Base-by-base conservation (phyloP, 306 rosid species). In the Dicorynia guianensis region DNA sequence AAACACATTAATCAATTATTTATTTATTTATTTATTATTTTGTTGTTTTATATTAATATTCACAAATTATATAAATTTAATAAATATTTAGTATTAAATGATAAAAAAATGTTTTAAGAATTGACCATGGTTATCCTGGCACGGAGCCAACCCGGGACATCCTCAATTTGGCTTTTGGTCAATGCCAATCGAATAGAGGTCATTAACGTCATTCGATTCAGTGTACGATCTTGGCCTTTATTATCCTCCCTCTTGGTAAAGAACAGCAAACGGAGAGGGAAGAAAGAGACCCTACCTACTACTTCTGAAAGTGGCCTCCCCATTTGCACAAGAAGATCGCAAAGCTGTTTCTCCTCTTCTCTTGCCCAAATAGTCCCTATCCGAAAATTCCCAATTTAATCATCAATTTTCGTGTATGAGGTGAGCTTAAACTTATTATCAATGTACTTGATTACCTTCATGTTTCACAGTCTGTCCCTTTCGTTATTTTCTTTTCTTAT, bases 261-360 rank as follows among this genome's bases (percentile, higher is more conserved):
- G 61, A 52, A 68, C 9, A 36, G 18, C 47, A 50, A 49, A 5
- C 15, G 12, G 47, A 49, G 39, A 33, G 10, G 52, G n/a, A 12
- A 38, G 62, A 68, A 36, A 52, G 74, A 50, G 61, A 68, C 74
- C 61, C 61, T 49, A 68, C 74, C 74, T 50, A 46, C 52, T 46
- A 3, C 60, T 17, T 11, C 58, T 48, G 42, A 33, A 30, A 67
- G 30, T 18, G 60, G 25, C 39, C 34, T 46, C 44, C 5, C 12
- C 59, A 49, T 67, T 67, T 67, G 39, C 59, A 6, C 56, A 11
- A n/a, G 17, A 35, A 35, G 36, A 68, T 35, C 62, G 52, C 34
- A 10, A 15, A 7, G 30, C 33, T n/a, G 1, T 46, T 47, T 30
- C 58, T 46, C 17, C 36, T 34, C 30, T 0, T 14, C 43, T 12